Conservation (phyloP, 1,139 yeast species). For the Taphrina communis region DNA sequence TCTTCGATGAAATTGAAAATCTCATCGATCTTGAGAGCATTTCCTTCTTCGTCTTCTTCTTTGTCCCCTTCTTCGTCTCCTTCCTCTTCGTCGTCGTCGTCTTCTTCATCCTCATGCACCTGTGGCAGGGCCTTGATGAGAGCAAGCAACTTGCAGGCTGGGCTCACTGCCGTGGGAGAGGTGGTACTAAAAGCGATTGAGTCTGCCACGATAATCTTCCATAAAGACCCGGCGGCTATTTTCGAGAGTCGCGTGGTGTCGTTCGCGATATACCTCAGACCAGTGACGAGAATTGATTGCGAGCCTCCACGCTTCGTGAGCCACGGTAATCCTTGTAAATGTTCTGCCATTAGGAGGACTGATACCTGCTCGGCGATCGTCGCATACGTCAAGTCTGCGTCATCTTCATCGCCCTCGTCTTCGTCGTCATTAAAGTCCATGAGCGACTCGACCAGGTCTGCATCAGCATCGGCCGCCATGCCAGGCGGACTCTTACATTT, state of each 20-base stretch:
- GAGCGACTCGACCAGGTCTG: not conserved
- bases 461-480: not conserved
- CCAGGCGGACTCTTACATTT: not conserved
- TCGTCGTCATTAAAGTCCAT: not conserved
- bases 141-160: slow-evolving; percentile 11
- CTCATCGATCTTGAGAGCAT: not conserved
- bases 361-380: not conserved
- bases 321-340: slow-evolving; percentile 19
- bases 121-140: slow-evolving; percentile 14
- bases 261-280: not conserved
- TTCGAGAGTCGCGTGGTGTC: too few species aligned
- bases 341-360: slow-evolving; percentile 12
- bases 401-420: not conserved
- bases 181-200: slow-evolving; percentile 23
- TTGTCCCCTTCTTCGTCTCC: too few species aligned
- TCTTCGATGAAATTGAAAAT: slow-evolving; percentile 22
- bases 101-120: not conserved
- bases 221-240: not conserved
- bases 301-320: slow-evolving; percentile 15
- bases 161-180: not conserved
- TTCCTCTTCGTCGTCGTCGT: too few species aligned
- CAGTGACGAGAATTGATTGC: slow-evolving; percentile 7
- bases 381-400: not conserved
- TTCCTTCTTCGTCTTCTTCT: too few species aligned
- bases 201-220: slow-evolving; percentile 3